phyloP scores from a whole-genome alignment of 164 flowering plant genomes.

The Berberis thunbergii region DNA sequence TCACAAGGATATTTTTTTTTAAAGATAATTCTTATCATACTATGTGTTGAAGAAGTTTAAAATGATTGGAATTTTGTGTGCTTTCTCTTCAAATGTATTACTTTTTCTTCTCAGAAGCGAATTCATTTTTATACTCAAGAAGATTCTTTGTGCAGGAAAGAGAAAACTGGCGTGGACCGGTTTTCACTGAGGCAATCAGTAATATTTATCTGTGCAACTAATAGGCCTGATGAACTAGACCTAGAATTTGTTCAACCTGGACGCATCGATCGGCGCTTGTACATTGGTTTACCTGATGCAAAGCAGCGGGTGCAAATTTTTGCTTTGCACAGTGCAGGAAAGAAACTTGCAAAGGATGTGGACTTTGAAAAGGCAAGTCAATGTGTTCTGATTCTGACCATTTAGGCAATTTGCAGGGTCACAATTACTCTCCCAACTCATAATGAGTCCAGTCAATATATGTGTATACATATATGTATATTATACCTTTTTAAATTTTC shows the following conservation, averaged over 20 bases:
- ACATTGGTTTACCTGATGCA: conserved; percentile 90
- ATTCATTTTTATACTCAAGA: conserved; percentile 9
- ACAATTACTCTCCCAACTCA: no score
- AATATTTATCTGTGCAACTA: conserved; percentile 95
- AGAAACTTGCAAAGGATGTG: conserved; percentile 73
- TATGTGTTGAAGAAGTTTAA: no score
- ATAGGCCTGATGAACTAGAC: conserved; percentile 93
- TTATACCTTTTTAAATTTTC: no score
- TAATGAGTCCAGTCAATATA: no score
- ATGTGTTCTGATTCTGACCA: background rate
- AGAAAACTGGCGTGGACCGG: conserved; percentile 80
- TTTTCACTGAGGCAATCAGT: conserved; percentile 88
- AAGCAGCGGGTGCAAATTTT: conserved; percentile 85
- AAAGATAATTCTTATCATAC: no score
- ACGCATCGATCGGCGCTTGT: conserved; percentile 88
- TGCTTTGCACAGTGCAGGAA: conserved; percentile 84
- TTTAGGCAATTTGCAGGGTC: background rate
- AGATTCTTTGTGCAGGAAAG: conserved; percentile 42
- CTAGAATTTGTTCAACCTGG: conserved; percentile 81
- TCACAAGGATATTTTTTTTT: no score
- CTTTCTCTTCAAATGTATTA: background rate
- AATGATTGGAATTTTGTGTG: no score
- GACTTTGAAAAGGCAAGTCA: conserved; percentile 59
- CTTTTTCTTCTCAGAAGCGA: background rate
- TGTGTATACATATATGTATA: no score